Conservation (phyloP, 2,329 filamentous ascomycete species). For the Cadophora luteo-olivacea region DNA sequence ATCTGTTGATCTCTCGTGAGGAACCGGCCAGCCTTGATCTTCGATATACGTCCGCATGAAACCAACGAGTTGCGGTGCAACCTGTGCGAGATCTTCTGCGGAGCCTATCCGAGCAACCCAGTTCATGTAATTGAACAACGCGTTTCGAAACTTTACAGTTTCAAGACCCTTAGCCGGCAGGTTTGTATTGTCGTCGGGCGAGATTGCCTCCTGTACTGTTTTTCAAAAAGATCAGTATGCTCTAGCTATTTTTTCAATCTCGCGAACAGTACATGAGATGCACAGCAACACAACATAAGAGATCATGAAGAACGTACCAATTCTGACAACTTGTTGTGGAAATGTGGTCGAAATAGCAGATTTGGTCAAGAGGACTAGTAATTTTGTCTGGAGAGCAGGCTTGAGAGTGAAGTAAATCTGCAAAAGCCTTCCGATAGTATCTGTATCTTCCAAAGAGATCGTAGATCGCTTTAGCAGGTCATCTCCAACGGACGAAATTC, state of each 20-base stretch:
- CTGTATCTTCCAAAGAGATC: conserved; percentile 73
- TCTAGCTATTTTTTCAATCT: neutral
- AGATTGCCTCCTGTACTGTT: conserved; percentile 67
- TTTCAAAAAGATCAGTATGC: neutral
- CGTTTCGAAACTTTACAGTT: conserved; percentile 78
- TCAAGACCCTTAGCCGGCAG: conserved; percentile 55
- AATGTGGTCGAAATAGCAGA: conserved; percentile 77
- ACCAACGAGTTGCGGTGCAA: conserved; percentile 72
- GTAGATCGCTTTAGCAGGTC: conserved; percentile 84
- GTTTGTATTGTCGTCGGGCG: conserved; percentile 49
- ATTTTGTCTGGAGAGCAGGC: conserved; percentile 77
- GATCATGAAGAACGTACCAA: conserved; percentile 44
- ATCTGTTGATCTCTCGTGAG: conserved; percentile 63
- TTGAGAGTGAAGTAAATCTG: conserved; percentile 75
- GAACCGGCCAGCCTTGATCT: conserved; percentile 81
- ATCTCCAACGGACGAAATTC: conserved; percentile 84
- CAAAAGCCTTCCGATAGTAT: conserved; percentile 71
- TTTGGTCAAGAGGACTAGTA: conserved; percentile 77
- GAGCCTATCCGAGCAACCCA: conserved; percentile 83
- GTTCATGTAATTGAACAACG: conserved; percentile 84
- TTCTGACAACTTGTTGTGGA: conserved; percentile 68
- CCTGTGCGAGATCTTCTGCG: conserved; percentile 61
- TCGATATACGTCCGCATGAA: conserved; percentile 77
- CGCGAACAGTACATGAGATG: neutral
- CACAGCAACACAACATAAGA: neutral